Conservation (phyloP, 257 asterid genomes). For the Solanum tarapatanum region DNA sequence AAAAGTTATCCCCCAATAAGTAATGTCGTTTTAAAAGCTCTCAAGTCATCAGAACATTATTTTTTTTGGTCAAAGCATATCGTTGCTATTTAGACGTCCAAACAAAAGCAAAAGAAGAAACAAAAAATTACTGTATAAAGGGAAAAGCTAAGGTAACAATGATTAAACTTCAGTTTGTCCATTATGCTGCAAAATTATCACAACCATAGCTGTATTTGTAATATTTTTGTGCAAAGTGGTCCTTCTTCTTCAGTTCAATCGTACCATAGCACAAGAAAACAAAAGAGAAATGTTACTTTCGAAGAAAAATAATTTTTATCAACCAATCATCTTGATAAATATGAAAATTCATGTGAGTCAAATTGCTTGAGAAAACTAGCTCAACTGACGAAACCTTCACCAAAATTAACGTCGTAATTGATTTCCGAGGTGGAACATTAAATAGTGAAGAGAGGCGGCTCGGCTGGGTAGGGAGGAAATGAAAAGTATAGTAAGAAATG, state of each 20-base stretch:
- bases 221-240: background rate
- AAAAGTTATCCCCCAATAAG: background rate
- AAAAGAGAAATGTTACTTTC: background rate
- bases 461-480: background rate
- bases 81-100: background rate
- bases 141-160: background rate
- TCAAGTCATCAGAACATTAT: background rate
- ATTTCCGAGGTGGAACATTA: background rate
- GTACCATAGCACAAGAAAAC: background rate
- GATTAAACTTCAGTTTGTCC: background rate
- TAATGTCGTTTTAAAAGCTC: background rate
- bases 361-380: background rate
- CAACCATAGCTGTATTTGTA: background rate
- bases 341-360: background rate
- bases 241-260: background rate
- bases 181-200: background rate
- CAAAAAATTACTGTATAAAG: background rate
- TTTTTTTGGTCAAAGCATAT: background rate
- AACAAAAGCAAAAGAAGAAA: background rate
- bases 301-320: background rate
- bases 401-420: background rate
- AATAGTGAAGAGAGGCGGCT: background rate
- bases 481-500: too few relatives aligned
- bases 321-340: background rate
- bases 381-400: background rate